Base-by-base conservation (phyloP, 331 rosid genomes). In the Acacia pycnantha region DNA sequence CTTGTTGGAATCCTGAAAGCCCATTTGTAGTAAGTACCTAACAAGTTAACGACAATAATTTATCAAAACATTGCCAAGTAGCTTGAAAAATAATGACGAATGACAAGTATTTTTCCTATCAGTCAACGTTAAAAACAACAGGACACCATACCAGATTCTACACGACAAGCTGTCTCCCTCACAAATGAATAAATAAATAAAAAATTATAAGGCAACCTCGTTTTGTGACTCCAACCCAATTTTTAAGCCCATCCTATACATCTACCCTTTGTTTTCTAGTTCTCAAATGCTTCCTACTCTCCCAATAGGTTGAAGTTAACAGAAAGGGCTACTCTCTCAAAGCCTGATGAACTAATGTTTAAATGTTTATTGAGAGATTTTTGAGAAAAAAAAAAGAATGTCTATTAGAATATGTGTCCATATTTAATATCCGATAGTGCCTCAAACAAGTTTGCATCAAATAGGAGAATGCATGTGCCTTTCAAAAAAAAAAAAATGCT, bases 161-260 rank as follows among this genome's bases (percentile, higher is more conserved):
- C 81, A 59, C 21, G 40, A 73, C 74, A 78, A 73, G 35, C 18
- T 15, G 76, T 73, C 70, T 73, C 11, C 31, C 59, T 75, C 85
- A 24, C 64, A 72, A 78, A 68, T 47, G 62, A 70, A 67, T 31
- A n/a, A n/a, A n/a, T n/a, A 74, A 66, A 73, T 15, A 46, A 59
- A 47, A 37, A 58, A 37, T 26, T 59, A 73, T 54, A 65, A 65
- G 72, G 29, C 31, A 22, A n/a, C 15, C 27, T 31, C 12, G 67
- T 40, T 69, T 76, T 71, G 56, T 76, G 59, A 73, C 51, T 24
- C 56, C 37, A 76, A 64, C 77, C 27, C 27, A 56, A 56, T 7
- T 22, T 21, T 71, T 53, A 72, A 65, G 27, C 76, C 68, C 78
- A 71, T 24, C 64, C 12, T 21, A 8, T 10, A 2, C 5, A n/a